These are phyloP conservation scores for Spizellomyces sp. DNA, from an alignment of 192 early-diverging fungal genomes.

Conservation along the genomic window DNA sequence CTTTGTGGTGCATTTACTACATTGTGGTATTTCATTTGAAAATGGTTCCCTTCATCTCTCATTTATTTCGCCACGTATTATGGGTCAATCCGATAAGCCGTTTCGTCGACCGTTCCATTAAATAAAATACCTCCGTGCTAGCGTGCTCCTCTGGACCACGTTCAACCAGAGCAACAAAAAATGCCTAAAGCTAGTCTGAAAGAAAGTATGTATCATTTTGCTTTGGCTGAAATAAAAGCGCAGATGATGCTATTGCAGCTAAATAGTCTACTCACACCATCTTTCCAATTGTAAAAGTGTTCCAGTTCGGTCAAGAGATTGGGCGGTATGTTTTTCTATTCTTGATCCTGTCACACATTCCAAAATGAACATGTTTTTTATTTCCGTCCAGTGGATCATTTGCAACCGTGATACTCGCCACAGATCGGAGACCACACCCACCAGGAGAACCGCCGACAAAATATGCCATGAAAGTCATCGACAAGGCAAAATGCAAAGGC, in stretches of 20 bases:
- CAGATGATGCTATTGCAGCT: background rate
- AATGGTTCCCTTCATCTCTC: too few relatives aligned
- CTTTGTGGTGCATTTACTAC: too few relatives aligned
- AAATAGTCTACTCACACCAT: background rate
- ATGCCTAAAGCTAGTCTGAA: background rate
- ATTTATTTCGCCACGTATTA: too few relatives aligned
- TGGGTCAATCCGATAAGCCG: too few relatives aligned
- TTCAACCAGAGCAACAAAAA: too few relatives aligned
- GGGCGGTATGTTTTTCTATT: constrained; percentile 18
- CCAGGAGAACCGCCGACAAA: constrained; percentile 22
- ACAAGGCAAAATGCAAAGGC: constrained; percentile 56
- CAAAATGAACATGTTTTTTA: background rate
- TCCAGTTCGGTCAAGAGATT: constrained; percentile 32
- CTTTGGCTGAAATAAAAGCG: too few relatives aligned
- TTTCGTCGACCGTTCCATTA: too few relatives aligned
- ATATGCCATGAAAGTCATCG: constrained; percentile 78
- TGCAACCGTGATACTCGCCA: constrained; percentile 63
- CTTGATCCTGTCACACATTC: too few relatives aligned
- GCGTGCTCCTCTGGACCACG: too few relatives aligned
- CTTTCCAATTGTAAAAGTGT: constrained; percentile 7
- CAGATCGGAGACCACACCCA: constrained; percentile 25
- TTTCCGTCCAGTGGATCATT: constrained; percentile 38
- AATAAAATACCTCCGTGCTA: too few relatives aligned
- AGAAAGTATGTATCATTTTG: background rate
- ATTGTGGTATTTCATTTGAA: too few relatives aligned